Conservation (phyloP, 768 basidiomycete species). For the Termitomyces sp. region DNA sequence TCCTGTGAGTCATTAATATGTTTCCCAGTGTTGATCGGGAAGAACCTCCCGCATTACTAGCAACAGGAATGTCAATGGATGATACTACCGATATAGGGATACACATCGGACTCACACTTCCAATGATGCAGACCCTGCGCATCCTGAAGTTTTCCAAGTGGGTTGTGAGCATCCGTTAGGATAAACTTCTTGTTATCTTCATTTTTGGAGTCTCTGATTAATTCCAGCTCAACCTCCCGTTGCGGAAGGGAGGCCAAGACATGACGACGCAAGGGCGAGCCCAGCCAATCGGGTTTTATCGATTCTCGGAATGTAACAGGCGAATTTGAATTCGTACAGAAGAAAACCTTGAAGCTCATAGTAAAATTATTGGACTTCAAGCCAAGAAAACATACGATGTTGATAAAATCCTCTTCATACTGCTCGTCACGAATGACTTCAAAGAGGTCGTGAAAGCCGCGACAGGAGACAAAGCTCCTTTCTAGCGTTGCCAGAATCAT, state of each 20-base stretch:
- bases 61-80: slow-evolving; percentile 1
- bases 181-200: slow-evolving; percentile 41
- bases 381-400: slow-evolving; percentile 47
- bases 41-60: slow-evolving; percentile 78
- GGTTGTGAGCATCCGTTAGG: slow-evolving; percentile 58
- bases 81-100: background rate
- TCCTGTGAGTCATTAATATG: slow-evolving; percentile 40
- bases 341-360: slow-evolving; percentile 54
- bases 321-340: slow-evolving; percentile 59
- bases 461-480: slow-evolving; percentile 69
- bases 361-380: background rate
- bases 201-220: slow-evolving; percentile 26
- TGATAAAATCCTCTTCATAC: slow-evolving; percentile 51
- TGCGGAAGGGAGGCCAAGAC: slow-evolving; percentile 45
- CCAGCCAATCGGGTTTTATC: slow-evolving; percentile 53
- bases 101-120: slow-evolving; percentile 44
- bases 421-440: slow-evolving; percentile 39
- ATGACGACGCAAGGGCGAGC: slow-evolving; percentile 59
- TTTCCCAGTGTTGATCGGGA: slow-evolving; percentile 71
- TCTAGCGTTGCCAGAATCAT: slow-evolving; percentile 69
- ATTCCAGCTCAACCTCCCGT: slow-evolving; percentile 48
- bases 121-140: slow-evolving; percentile 68
- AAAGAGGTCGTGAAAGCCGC: slow-evolving; percentile 74
- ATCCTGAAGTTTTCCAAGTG: slow-evolving; percentile 60
- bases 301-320: slow-evolving; percentile 58